Conservation (phyloP, 2,329 filamentous ascomycete species). For the Ophiostoma triangulosporum region DNA sequence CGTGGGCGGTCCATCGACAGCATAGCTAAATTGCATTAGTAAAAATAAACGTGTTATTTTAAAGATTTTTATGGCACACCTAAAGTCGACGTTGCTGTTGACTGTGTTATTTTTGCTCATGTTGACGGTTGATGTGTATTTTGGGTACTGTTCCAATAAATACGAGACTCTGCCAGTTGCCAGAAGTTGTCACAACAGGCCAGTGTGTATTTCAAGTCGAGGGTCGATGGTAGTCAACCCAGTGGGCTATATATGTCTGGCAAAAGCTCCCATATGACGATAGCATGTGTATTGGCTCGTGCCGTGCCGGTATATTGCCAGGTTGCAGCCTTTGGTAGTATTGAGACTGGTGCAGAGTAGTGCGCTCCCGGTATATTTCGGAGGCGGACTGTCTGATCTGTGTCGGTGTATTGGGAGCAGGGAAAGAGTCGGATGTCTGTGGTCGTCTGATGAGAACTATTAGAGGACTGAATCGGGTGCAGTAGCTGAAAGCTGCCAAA, state of each 20-base stretch:
- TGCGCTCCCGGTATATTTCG: not conserved
- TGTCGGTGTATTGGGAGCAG: not conserved
- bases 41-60: not conserved
- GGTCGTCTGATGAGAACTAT: not conserved
- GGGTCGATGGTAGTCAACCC: not conserved
- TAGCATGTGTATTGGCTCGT: not conserved
- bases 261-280: not conserved
- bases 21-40: not conserved
- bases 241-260: not conserved
- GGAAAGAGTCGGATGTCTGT: not conserved
- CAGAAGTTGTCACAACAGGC: not conserved
- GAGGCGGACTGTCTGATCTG: not conserved
- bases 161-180: not conserved
- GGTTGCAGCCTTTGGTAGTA: not conserved
- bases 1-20: conserved; percentile 9
- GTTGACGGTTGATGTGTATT: not conserved
- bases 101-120: not conserved
- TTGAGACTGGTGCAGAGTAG: not conserved
- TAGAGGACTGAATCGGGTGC: not conserved
- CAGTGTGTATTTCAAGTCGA: too few relatives aligned
- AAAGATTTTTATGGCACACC: not conserved
- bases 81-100: not conserved
- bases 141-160: not conserved
- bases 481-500: not conserved
- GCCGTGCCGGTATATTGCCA: not conserved